Evolutionary conservation across 768 basidiomycete genomes (phyloP).

Genomic region (Asterophora lycoperdoides): DNA sequence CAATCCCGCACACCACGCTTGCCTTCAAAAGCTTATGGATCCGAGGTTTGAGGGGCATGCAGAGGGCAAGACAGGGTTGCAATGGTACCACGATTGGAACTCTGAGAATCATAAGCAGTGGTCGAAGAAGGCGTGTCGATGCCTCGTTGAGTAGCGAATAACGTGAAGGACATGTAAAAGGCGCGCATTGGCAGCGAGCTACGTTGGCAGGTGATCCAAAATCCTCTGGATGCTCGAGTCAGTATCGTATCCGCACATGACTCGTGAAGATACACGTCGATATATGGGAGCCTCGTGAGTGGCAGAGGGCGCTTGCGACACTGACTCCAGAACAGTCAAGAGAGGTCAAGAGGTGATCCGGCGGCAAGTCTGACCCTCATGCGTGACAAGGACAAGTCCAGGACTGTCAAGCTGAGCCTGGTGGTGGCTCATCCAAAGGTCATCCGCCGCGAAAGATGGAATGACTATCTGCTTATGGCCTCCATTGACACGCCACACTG

Average conservation of each 20-base stretch:
- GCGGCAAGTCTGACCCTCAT: slow-evolving; percentile 11
- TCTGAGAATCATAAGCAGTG: background rate
- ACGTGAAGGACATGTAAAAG: background rate
- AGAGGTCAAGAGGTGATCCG: slow-evolving; percentile 6
- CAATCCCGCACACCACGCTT: background rate
- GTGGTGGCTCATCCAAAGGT: slow-evolving; percentile 13
- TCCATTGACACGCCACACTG: slow-evolving; percentile 13
- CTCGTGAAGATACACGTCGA: background rate
- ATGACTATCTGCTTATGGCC: slow-evolving; percentile 15
- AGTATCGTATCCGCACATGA: background rate
- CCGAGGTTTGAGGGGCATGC: slow-evolving; percentile 16
- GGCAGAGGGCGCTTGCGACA: background rate
- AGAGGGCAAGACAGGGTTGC: background rate
- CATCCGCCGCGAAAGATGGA: slow-evolving; percentile 28
- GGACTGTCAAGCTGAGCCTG: slow-evolving; percentile 15
- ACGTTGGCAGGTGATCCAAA: background rate
- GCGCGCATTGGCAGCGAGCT: background rate
- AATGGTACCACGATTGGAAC: no score
- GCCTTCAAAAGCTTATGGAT: slow-evolving; percentile 3
- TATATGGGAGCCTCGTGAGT: background rate
- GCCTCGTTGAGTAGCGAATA: background rate
- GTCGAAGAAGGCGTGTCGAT: background rate
- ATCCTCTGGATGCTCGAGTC: background rate
- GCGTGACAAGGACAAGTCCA: no score
- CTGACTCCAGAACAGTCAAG: background rate